Evolutionary conservation across 306 rosid genomes (phyloP).

Genomic region (Vigna reflexopilosa): DNA sequence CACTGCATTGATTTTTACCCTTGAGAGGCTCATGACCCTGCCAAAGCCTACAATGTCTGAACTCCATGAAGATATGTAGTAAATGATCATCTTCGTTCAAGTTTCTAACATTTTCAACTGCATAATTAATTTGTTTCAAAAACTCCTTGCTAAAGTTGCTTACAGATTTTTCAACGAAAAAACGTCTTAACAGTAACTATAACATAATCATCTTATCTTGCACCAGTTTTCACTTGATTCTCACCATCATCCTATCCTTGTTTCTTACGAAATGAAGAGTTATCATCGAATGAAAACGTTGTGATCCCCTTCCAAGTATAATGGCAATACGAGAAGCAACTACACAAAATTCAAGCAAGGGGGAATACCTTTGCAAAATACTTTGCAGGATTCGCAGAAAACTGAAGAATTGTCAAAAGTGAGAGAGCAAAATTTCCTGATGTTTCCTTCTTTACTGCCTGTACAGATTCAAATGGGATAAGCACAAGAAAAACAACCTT

Average conservation of each 20-base stretch:
- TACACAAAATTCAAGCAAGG: conserved; percentile 14
- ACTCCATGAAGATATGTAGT: conserved; percentile 13
- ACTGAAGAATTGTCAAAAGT: conserved; percentile 66
- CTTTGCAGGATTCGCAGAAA: conserved; percentile 70
- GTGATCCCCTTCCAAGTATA: conserved; percentile 15
- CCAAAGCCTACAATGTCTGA: neutral
- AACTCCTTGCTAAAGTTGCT: conserved; percentile 5
- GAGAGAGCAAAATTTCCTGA: conserved; percentile 68
- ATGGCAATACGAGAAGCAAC: conserved; percentile 26
- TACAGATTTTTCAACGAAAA: conserved; percentile 9
- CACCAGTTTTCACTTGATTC: conserved; percentile 16
- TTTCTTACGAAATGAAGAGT: conserved; percentile 4
- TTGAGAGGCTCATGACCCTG: neutral
- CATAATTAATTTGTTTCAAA: conserved; percentile 12
- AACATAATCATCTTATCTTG: conserved; percentile 18
- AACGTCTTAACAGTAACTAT: conserved; percentile 3
- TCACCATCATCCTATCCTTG: neutral
- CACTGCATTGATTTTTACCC: neutral
- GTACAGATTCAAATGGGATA: conserved; percentile 33
- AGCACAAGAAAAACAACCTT: conserved; percentile 40
- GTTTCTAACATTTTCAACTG: conserved; percentile 21
- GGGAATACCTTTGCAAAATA: conserved; percentile 79
- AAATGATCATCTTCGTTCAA: neutral
- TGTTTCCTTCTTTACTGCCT: conserved; percentile 78
- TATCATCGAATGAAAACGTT: conserved; percentile 12